A percentile compares a stretch with the other conserved stretches of the same genome.
Evolutionary conservation across 2,329 filamentous ascomycete genomes (phyloP).

Genomic region (Sclerotinia borealis): DNA sequence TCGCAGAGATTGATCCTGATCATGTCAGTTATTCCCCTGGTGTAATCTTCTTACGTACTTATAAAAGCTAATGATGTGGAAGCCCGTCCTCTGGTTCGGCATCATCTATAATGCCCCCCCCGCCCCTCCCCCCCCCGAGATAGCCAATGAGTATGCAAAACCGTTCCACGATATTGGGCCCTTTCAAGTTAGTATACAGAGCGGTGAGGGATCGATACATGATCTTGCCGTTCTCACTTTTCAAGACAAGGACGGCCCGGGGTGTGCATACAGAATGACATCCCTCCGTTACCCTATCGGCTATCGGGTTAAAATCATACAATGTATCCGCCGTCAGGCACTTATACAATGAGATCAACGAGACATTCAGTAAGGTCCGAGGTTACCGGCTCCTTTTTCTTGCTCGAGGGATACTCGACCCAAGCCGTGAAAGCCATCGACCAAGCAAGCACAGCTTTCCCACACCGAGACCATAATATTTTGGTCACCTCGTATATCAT

Average conservation of each 20-base stretch:
- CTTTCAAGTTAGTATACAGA: background rate
- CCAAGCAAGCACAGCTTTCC: background rate
- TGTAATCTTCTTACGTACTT: background rate
- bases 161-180: background rate
- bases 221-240: background rate
- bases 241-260: background rate
- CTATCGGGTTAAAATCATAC: slow-evolving; percentile 1
- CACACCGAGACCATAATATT: background rate
- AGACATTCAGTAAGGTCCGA: background rate
- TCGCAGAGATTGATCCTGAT: background rate
- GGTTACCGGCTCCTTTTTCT: background rate
- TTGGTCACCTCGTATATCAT: background rate
- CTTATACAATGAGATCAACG: background rate
- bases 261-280: background rate
- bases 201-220: background rate
- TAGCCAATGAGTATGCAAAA: background rate
- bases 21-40: background rate
- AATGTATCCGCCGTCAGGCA: background rate
- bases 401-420: background rate
- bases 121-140: background rate
- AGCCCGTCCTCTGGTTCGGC: background rate
- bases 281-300: background rate
- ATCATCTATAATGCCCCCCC: slow-evolving; percentile 1
- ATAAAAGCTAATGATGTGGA: background rate
- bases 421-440: slow-evolving; percentile 1